These are phyloP conservation scores for Ceriops tagal DNA, from an alignment of 345 rosid species.

Conservation along the genomic window DNA sequence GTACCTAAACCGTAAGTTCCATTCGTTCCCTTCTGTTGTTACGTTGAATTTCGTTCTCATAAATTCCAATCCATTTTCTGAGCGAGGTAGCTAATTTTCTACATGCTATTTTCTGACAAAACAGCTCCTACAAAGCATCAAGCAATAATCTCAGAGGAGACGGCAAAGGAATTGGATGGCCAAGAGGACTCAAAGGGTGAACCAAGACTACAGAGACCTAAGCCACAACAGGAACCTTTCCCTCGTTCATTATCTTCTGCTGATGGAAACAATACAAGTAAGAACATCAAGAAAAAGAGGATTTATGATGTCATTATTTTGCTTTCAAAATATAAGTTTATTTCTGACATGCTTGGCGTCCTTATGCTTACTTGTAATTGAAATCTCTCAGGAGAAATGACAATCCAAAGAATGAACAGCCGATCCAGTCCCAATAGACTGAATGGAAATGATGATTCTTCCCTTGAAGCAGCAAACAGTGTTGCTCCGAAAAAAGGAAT, in stretches of 20 bases:
- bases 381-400: constrained; percentile 40
- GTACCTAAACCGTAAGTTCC: constrained; percentile 63
- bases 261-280: constrained; percentile 46
- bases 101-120: neutral
- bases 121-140: constrained; percentile 63
- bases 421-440: constrained; percentile 15
- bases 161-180: constrained; percentile 33
- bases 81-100: constrained; percentile 7
- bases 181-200: constrained; percentile 23
- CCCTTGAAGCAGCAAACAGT: constrained; percentile 25
- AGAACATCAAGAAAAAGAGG: constrained; percentile 11
- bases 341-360: neutral
- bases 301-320: neutral
- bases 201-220: constrained; percentile 22
- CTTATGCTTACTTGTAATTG: constrained; percentile 6
- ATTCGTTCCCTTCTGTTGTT: neutral
- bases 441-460: constrained; percentile 27
- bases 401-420: constrained; percentile 28
- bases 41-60: neutral
- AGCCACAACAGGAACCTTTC: constrained; percentile 24
- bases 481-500: constrained; percentile 56
- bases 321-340: neutral
- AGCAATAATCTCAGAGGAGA: constrained; percentile 55
- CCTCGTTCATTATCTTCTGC: constrained; percentile 32
- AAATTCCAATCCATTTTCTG: neutral